phyloP scores from a whole-genome alignment of 129 eudicot genomes.

The Centella asiatica region DNA sequence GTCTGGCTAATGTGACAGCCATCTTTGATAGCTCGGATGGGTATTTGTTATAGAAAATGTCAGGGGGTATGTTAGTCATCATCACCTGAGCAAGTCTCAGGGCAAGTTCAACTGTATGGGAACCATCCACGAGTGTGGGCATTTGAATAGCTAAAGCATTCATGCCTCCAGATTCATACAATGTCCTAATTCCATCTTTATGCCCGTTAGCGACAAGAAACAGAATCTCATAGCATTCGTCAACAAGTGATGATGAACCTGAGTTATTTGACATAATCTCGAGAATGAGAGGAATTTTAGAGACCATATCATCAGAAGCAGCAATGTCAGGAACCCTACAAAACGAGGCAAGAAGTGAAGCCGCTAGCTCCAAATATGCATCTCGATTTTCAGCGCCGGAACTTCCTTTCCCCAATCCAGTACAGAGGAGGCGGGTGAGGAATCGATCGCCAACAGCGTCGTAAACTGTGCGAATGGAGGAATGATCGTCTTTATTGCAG shows the following conservation, averaged over 20 bases:
- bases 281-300: slow-evolving; percentile 46
- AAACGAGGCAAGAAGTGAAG: slow-evolving; percentile 67
- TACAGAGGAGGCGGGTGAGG: slow-evolving; percentile 77
- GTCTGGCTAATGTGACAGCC: slow-evolving; percentile 50
- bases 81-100: slow-evolving; percentile 58
- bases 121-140: slow-evolving; percentile 56
- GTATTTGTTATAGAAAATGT: slow-evolving; percentile 35
- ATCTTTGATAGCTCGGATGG: slow-evolving; percentile 48
- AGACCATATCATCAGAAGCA: slow-evolving; percentile 51
- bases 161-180: slow-evolving; percentile 59
- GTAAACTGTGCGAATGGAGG: slow-evolving; percentile 44
- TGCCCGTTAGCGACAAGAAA: slow-evolving; percentile 49
- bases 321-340: slow-evolving; percentile 67
- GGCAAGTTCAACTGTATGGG: slow-evolving; percentile 50
- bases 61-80: slow-evolving; percentile 41
- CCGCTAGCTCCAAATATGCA: slow-evolving; percentile 56
- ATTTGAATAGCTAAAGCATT: slow-evolving; percentile 49
- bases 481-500: slow-evolving; percentile 53
- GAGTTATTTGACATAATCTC: slow-evolving; percentile 53
- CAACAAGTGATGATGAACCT: slow-evolving; percentile 31
- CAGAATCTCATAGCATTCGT: slow-evolving; percentile 69
- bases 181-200: slow-evolving; percentile 38
- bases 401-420: slow-evolving; percentile 78
- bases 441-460: slow-evolving; percentile 52
- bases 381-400: slow-evolving; percentile 41